phyloP scores from a whole-genome alignment of 352 stramenopile genomes.

The Pythium insidiosum region DNA sequence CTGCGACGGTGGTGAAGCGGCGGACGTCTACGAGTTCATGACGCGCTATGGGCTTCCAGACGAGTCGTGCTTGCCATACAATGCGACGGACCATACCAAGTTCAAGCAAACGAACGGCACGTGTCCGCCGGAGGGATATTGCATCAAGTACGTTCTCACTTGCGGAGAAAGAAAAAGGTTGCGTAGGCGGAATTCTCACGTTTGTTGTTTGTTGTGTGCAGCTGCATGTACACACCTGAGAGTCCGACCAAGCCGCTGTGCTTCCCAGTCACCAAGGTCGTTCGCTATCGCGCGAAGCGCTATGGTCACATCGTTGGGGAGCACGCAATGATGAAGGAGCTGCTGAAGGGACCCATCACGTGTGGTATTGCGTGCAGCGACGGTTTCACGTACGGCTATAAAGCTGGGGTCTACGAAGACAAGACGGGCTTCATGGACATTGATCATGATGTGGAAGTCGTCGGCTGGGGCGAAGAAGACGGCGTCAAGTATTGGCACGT shows the following conservation, averaged over 20 bases:
- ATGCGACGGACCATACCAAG: slow-evolving; percentile 78
- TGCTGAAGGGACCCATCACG: slow-evolving; percentile 84
- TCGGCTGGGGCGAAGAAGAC: slow-evolving; percentile 91
- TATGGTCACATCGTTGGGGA: slow-evolving; percentile 65
- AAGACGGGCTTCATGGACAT: slow-evolving; percentile 84
- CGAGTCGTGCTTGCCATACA: slow-evolving; percentile 77
- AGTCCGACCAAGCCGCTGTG: slow-evolving; percentile 32
- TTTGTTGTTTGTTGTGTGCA: slow-evolving; percentile 10
- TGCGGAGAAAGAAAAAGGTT: not conserved
- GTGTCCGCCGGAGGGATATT: slow-evolving; percentile 67
- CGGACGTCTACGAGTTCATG: slow-evolving; percentile 82
- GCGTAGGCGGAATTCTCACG: too few relatives aligned
- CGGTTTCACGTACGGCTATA: slow-evolving; percentile 87
- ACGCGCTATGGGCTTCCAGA: slow-evolving; percentile 58
- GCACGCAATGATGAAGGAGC: slow-evolving; percentile 79
- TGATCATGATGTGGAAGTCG: slow-evolving; percentile 76
- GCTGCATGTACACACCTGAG: slow-evolving; percentile 72
- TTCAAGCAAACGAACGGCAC: slow-evolving; percentile 56
- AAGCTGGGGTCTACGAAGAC: slow-evolving; percentile 87
- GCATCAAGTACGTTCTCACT: slow-evolving; percentile 78
- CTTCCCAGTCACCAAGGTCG: slow-evolving; percentile 71
- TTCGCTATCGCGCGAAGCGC: slow-evolving; percentile 72
- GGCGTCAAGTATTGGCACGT: slow-evolving; percentile 95
- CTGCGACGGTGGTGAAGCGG: slow-evolving; percentile 62
- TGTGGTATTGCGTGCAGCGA: slow-evolving; percentile 91